phyloP scores from a whole-genome alignment of 345 rosid genomes.

The Populus tremula region DNA sequence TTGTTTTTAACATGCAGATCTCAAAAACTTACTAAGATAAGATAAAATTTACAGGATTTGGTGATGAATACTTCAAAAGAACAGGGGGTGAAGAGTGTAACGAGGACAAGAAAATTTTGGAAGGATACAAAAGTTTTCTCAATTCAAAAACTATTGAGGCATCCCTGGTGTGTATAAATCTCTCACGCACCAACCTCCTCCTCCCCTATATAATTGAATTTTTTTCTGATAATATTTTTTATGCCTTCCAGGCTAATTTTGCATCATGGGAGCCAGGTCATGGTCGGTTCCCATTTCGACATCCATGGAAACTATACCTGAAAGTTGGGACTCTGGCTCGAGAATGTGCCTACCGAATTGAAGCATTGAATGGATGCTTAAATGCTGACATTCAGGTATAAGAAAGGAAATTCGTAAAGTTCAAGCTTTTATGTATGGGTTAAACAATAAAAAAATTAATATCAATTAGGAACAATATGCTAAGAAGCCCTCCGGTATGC shows the following conservation, averaged over 20 bases:
- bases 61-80: conserved; percentile 40
- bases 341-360: conserved; percentile 58
- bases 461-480: too few species aligned
- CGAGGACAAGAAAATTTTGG: conserved; percentile 32
- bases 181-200: neutral
- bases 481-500: too few species aligned
- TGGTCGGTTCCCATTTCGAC: conserved; percentile 58
- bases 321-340: conserved; percentile 44
- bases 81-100: conserved; percentile 23
- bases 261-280: conserved; percentile 89
- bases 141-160: conserved; percentile 65
- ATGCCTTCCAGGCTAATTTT: conserved; percentile 51
- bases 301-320: conserved; percentile 73
- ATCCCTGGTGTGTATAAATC: conserved; percentile 49
- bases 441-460: too few species aligned
- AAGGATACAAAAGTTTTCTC: conserved; percentile 55
- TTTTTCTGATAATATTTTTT: too few species aligned
- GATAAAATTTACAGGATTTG: conserved; percentile 48
- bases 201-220: neutral
- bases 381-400: conserved; percentile 36
- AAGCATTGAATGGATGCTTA: conserved; percentile 54
- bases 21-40: neutral
- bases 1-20: neutral
- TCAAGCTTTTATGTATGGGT: too few species aligned
- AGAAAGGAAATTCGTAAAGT: neutral